A percentile compares a stretch with the other conserved stretches of the same genome.
Evolutionary conservation across 371 early-diverging fungal genomes (phyloP).

Genomic region (Mucor ambiguus): DNA sequence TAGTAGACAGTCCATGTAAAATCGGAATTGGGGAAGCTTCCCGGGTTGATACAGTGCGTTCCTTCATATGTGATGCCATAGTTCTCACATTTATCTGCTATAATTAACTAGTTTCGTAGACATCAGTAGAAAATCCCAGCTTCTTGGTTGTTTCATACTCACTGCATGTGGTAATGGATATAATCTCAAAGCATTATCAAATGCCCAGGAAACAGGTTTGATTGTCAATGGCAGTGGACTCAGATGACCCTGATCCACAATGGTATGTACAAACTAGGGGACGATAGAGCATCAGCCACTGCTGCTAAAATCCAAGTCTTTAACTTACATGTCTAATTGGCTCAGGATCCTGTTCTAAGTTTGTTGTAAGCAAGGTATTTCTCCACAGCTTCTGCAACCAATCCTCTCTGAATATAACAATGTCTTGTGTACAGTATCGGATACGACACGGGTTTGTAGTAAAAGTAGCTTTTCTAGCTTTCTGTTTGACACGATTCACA

Average conservation of each 20-base stretch:
- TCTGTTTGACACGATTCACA: conserved; percentile 58
- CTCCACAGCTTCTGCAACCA: conserved; percentile 73
- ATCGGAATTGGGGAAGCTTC: conserved; percentile 78
- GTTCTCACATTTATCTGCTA: conserved; percentile 82
- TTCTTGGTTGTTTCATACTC: conserved; percentile 25
- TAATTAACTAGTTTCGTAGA: conserved; percentile 62
- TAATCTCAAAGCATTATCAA: conserved; percentile 81
- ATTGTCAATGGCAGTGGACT: conserved; percentile 78
- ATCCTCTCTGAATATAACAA: conserved; percentile 87
- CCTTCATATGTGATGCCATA: conserved; percentile 76
- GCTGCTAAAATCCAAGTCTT: neutral
- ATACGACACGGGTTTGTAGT: conserved; percentile 87
- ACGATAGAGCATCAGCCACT: neutral
- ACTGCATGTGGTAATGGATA: conserved; percentile 90
- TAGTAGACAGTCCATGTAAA: conserved; percentile 79
- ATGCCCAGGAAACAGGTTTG: conserved; percentile 78
- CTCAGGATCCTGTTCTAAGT: conserved; percentile 45
- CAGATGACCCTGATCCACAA: conserved; percentile 85
- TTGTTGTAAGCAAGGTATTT: conserved; percentile 71
- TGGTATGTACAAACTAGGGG: conserved; percentile 74
- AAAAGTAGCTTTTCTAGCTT: conserved; percentile 64
- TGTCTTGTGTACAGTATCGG: conserved; percentile 84
- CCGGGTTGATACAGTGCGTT: conserved; percentile 82
- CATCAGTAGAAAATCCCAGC: neutral
- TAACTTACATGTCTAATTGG: conserved; percentile 62